These are phyloP conservation scores for Eleusine indica DNA, from an alignment of 176 grass and related monocot species.

Conservation along the genomic window DNA sequence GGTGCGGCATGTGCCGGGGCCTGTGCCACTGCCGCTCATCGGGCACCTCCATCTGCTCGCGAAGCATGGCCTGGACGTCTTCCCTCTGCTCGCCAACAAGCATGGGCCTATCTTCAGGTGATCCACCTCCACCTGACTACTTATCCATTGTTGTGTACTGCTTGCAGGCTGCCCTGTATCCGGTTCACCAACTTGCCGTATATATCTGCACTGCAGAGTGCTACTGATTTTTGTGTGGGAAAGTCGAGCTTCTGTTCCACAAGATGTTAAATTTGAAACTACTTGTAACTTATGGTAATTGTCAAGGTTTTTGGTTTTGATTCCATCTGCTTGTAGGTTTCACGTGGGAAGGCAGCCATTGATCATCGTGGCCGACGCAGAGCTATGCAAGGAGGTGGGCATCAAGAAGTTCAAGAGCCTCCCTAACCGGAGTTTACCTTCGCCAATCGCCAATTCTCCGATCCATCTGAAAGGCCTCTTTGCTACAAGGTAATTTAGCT, in stretches of 20 bases:
- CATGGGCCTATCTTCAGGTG: conserved; percentile 51
- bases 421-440: conserved; percentile 32
- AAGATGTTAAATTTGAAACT: too few relatives aligned
- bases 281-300: too few relatives aligned
- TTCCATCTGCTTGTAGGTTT: conserved; percentile 16
- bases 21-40: conserved; percentile 32
- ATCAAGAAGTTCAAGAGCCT: conserved; percentile 59
- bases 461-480: conserved; percentile 59
- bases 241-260: too few relatives aligned
- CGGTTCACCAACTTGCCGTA: too few relatives aligned
- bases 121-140: too few relatives aligned
- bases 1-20: conserved; percentile 54
- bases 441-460: neutral
- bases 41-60: conserved; percentile 60
- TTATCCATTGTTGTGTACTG: too few relatives aligned
- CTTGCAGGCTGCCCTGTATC: too few relatives aligned
- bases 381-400: conserved; percentile 49
- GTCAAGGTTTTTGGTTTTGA: too few relatives aligned
- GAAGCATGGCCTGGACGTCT: conserved; percentile 56
- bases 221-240: too few relatives aligned
- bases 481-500: conserved; percentile 37
- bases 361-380: conserved; percentile 31
- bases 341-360: conserved; percentile 49
- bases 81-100: conserved; percentile 38
- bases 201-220: too few relatives aligned